Conservation (phyloP, 148 eudicot genomes). For the Rhododendron mucronatum region DNA sequence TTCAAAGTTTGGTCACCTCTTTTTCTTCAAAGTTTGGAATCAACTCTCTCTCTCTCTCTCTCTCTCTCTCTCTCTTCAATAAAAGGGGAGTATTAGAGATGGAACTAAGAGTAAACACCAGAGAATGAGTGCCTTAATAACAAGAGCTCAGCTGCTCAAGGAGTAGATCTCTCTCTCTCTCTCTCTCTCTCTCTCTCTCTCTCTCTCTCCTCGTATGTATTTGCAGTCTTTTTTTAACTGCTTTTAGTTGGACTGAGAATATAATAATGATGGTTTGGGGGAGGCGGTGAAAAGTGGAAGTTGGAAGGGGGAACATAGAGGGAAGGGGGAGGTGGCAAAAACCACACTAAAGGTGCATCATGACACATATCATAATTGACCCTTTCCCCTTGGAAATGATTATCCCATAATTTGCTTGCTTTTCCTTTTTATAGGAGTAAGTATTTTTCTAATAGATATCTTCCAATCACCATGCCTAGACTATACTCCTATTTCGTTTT, state of each 20-base stretch:
- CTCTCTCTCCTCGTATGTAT: background rate
- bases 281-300: constrained; percentile 71
- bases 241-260: constrained; percentile 20
- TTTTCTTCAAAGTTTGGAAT: background rate
- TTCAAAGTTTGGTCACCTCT: background rate
- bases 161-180: constrained; percentile 13
- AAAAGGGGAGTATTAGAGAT: background rate
- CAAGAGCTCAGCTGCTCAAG: background rate
- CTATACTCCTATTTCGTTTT: no score
- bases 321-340: constrained; percentile 14
- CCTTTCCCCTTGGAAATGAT: constrained; percentile 67
- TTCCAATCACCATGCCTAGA: background rate
- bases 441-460: background rate
- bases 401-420: constrained; percentile 29
- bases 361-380: constrained; percentile 63
- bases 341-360: constrained; percentile 51
- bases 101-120: background rate
- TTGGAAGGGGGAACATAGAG: constrained; percentile 8
- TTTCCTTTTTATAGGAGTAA: background rate
- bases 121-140: constrained; percentile 13
- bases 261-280: constrained; percentile 14
- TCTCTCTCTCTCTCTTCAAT: background rate
- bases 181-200: constrained; percentile 5
- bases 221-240: constrained; percentile 20
- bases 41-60: constrained; percentile 3